Base-by-base conservation (phyloP, 352 stramenopile species). In the Plasmopara halstedii region DNA sequence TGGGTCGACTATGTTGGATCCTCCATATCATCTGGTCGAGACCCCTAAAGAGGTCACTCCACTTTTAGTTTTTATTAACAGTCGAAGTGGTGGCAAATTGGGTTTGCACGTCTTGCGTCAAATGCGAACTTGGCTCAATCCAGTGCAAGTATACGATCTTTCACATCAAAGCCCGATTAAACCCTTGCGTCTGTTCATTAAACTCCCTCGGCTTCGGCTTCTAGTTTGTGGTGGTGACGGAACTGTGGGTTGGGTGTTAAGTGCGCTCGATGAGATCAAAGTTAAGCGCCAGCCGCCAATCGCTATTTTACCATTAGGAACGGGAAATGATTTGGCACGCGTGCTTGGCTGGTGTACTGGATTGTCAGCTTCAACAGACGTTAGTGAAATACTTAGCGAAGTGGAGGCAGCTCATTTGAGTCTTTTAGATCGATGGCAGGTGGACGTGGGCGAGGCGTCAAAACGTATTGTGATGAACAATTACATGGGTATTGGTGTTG, bases 61-160 rank as follows among this genome's bases (percentile, higher is more conserved):
- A 18, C 61, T 89, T 1, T 56, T 89, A 20, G 89, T 98, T 9
- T 98, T 98, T 65, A 96, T 98, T 37, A 98, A 98, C 62, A 96
- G 86, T 43, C 80, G 87, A 8, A 97, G 86, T 25, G 95, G 95
- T 4, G 83, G 88, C 5, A 86, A 97, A 45, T 87, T 98, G 67
- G 95, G 95, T 1, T 67, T 94, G 9, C 69, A 97, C 26, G 68
- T 98, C 15, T 79, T 98, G 25, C 80, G 83, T 5, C 89, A 97
- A 64, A 77, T 98, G 44, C 77, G 89, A 14, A 75, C 82, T 14
- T 83, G 95, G 58, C 68, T 98, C 4, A 98, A 99, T 64, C 93
- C 95, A 10, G 80, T 98, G 42, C 95, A 99, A 70, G 68, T 98
- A 11, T 96, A 94, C 62, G 94, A 98, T 46, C 63, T 98, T 11